Evolutionary conservation across 192 early-diverging fungal species (phyloP), one percentile per base, ranked within the genome.

Genomic region (Mortierella antarctica): DNA sequence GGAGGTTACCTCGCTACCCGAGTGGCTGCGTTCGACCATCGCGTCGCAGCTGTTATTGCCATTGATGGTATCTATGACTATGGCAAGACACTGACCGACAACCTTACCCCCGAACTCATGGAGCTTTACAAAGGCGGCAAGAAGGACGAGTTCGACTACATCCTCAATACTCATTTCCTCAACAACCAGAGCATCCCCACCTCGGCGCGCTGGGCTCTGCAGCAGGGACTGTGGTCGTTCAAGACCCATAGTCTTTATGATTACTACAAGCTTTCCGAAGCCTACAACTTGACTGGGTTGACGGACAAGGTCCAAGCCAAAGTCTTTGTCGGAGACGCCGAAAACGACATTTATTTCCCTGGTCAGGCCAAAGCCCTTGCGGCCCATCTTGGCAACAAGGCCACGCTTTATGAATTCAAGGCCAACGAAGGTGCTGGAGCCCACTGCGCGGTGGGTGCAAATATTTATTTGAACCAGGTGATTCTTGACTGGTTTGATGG

Each of bases 51-150:
- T 5, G 66, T 67, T 67, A 67, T 67, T 21, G 66, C 66, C 42
- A 67, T 67, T 67, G 66, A 67, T 54, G 66, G 66, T 31, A 67
- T 67, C 66, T 67, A 67, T 46, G 66, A 67, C 66, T 67, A 67
- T 57, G 66, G 66, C 66, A 67, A 67, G 66, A 67, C 66, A 40
- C 56, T 67, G 66, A 67, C 66, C 66, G 66, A 67, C 66, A 54
- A 42, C 52, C 65, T 57, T 48, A 39, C 55, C 41, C 66, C 66
- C 55, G 54, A 48, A 67, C 53, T 67, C 45, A 57, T 67, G 66
- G 45, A 67, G 55, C 66, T 67, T 44, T 67, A 48, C 66, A 67
- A 67, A 40, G 66, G 46, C 55, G 66, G 66, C 55, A 67, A 67
- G 66, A 67, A 67, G 66, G 66, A 67, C 42, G 56, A 57, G 42